Base-by-base conservation (phyloP, 208 protist genomes). In the Trypanosoma rangeli region DNA sequence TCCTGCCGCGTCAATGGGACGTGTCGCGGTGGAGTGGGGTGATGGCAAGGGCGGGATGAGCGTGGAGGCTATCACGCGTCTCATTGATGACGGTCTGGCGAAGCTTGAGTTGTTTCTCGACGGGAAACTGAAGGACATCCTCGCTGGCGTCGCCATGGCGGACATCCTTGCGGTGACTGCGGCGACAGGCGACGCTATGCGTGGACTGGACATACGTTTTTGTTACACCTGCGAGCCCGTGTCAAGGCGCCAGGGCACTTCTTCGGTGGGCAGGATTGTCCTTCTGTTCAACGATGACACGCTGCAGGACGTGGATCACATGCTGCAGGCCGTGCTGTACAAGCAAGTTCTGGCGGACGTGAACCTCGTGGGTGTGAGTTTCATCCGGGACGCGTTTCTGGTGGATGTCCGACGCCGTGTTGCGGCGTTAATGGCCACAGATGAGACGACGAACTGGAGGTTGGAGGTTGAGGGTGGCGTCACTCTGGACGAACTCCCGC, bases 391-490 rank as follows among this genome's bases (percentile, higher is more conserved):
- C 71, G 57, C 55, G 33, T 92, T 92, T 63, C 48, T 89, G 18
- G 44, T 28, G 24, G 18, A 59, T 53, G 24, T 76, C 46, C 22
- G 12, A 33, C 55, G 42, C 7, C 48, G 18, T 44, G 22, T 52
- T n/a, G 49, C 22, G n/a, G 18, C 22, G 18, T 29, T 18, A 28
- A 63, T 62, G 37, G 54, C 12, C 33, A 49, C 48, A 22, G 56
- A 68, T 9, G 54, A 88, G 1, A 18, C 22, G 22, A 5, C 49
- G 35, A 44, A 70, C 49, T 92, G 92, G 66, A 90, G 86, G 70
- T 78, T 94, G 35, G 83, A 94, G 73, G 59, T 92, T 46, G 89
- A 94, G 50, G 73, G 71, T 29, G 69, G 71, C n/a, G n/a, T n/a
- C 53, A 68, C 54, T 7, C 56, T 94, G 29, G 80, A 88, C 31